phyloP scores from a whole-genome alignment of 2,329 filamentous ascomycete species.

The Sclerotinia borealis region DNA sequence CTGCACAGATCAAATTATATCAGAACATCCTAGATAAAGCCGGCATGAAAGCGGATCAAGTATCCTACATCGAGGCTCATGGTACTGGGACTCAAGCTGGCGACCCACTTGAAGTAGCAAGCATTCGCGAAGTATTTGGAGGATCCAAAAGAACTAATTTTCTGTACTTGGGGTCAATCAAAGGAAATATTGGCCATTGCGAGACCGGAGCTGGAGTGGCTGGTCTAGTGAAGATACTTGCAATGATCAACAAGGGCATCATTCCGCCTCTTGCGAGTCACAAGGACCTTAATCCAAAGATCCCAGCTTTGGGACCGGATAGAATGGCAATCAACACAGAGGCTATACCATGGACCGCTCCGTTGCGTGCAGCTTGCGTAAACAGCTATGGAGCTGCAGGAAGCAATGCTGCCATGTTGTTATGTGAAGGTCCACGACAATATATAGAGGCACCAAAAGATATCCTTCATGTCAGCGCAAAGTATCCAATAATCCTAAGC shows the following conservation, averaged over 20 bases:
- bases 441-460: background rate
- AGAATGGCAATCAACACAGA: background rate
- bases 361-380: constrained; percentile 13
- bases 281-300: constrained; percentile 31
- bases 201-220: constrained; percentile 34
- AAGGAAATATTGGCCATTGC: constrained; percentile 33
- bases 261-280: constrained; percentile 38
- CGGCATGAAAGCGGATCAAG: background rate
- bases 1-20: constrained; percentile 34
- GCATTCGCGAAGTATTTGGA: constrained; percentile 12
- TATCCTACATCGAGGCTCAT: constrained; percentile 17
- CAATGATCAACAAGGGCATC: constrained; percentile 37
- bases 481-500: background rate
- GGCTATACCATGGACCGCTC: background rate
- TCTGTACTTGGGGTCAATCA: constrained; percentile 27
- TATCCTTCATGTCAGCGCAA: background rate
- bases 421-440: constrained; percentile 9
- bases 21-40: background rate
- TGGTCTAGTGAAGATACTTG: constrained; percentile 34
- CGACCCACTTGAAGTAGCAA: constrained; percentile 19
- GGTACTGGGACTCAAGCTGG: constrained; percentile 21
- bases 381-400: constrained; percentile 26
- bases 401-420: constrained; percentile 20
- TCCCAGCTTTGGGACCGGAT: background rate
- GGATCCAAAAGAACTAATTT: background rate